Evolutionary conservation across 1,284 basidiomycete genomes (phyloP), one percentile per base, ranked within the genome.

Genomic region (Schizopora paradoxa): DNA sequence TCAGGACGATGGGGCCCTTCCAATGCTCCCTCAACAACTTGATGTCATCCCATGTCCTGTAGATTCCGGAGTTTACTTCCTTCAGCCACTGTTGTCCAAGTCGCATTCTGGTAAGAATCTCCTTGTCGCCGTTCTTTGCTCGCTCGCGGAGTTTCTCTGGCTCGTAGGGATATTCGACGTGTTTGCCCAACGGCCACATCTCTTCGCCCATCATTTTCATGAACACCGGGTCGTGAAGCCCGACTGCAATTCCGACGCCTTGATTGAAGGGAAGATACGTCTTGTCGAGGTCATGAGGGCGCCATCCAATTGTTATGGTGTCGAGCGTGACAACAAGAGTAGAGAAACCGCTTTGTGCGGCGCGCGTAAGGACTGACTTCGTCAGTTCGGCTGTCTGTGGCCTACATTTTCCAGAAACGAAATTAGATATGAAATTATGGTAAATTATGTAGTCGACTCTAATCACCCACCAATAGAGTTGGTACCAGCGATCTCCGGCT

Each of bases 381-480:
- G 82, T 82, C 6, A 86, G 60, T 2, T 81, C 80, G 49, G 82
- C 65, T 31, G 73, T 67, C 19, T 62, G 62, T 1, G 85, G 82
- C 85, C 74, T 74, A 35, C 38, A 25, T 16, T 38, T 23, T 11
- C 5, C 10, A 37, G 16, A 25, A 19, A 7, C 2, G 2, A 21
- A 6, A 13, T 11, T 51, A 29, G 45, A 8, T 6, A 34, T 21
- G 34, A 16, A 16, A 11, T 14, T 31, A 3, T 19, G n/a, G 23
- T 5, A 39, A 32, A 26, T 18, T 33, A 32, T 35, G 26, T 21
- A 18, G 8, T 53, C 52, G 37, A 38, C 75, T n/a, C n/a, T n/a
- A n/a, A n/a, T n/a, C n/a, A n/a, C n/a, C n/a, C n/a, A n/a, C 81
- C 83, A 86, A 61, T 91, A 91, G 6, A 91, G 73, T 62, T 92